A percentile compares a stretch with the other conserved stretches of the same genome.
Conservation (phyloP, 768 basidiomycete genomes). For the Exidia glandulosa region DNA sequence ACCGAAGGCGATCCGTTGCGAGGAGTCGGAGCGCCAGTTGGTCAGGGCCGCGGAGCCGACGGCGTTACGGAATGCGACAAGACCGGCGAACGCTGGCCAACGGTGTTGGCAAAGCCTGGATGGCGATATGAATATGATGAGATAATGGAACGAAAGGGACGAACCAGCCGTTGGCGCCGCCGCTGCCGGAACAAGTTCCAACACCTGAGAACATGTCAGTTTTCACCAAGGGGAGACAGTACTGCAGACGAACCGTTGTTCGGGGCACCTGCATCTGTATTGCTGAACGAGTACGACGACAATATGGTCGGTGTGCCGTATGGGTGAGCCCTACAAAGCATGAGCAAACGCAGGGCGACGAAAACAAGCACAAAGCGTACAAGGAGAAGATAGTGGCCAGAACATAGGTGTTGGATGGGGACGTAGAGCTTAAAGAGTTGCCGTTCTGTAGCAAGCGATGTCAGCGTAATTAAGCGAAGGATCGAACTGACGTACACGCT, state of each 20-base stretch:
- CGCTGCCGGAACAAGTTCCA: slow-evolving; percentile 40
- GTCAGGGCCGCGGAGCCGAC: slow-evolving; percentile 27
- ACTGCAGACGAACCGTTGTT: slow-evolving; percentile 32
- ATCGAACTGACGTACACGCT: slow-evolving; percentile 27
- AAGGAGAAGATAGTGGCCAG: slow-evolving; percentile 53
- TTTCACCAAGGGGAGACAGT: neutral
- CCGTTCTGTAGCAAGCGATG: slow-evolving; percentile 30
- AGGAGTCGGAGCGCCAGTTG: slow-evolving; percentile 47
- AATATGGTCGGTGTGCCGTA: slow-evolving; percentile 58
- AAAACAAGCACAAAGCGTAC: slow-evolving; percentile 5
- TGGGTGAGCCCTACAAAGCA: slow-evolving; percentile 33
- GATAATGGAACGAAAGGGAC: neutral
- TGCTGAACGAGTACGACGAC: slow-evolving; percentile 36
- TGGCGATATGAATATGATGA: neutral
- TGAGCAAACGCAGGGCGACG: neutral
- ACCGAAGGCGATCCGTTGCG: slow-evolving; percentile 56
- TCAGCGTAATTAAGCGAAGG: neutral
- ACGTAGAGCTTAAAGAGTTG: slow-evolving; percentile 43
- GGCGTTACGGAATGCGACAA: slow-evolving; percentile 20
- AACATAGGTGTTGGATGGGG: slow-evolving; percentile 53
- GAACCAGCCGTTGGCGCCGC: slow-evolving; percentile 43
- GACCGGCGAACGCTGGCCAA: slow-evolving; percentile 43
- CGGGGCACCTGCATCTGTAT: slow-evolving; percentile 44
- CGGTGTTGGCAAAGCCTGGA: slow-evolving; percentile 52
- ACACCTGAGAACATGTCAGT: slow-evolving; percentile 17